Evolutionary conservation across 768 basidiomycete species (phyloP).

Genomic region (Rhodocollybia butyracea): DNA sequence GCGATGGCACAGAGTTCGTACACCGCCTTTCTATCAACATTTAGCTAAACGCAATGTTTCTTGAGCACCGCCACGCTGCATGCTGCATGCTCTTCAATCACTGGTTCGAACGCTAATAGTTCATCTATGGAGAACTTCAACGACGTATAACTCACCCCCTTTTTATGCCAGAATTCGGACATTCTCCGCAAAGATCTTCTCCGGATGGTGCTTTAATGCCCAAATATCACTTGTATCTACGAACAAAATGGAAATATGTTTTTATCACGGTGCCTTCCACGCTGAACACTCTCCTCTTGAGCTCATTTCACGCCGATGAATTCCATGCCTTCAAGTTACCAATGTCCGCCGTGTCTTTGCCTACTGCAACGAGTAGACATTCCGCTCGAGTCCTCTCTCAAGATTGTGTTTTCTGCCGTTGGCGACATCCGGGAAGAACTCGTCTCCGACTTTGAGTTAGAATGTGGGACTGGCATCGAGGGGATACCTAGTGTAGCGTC

Average conservation of each 20-base stretch:
- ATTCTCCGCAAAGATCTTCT: slow-evolving; percentile 62
- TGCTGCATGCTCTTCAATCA: slow-evolving; percentile 7
- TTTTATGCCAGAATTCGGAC: too few species aligned
- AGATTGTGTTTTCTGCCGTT: background rate
- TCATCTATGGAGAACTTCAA: too few species aligned
- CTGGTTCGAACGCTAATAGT: too few species aligned
- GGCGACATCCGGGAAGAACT: background rate
- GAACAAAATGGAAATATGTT: too few species aligned
- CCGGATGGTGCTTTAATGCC: too few species aligned
- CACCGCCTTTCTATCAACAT: too few species aligned
- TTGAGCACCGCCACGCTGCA: too few species aligned
- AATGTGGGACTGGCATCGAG: slow-evolving; percentile 85
- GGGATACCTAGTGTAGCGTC: slow-evolving; percentile 86
- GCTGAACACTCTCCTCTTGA: slow-evolving; percentile 60
- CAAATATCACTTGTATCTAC: too few species aligned
- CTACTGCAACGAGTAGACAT: slow-evolving; percentile 80
- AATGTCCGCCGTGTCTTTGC: slow-evolving; percentile 39
- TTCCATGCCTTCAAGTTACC: slow-evolving; percentile 50
- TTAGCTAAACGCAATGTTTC: too few species aligned
- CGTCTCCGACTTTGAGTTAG: slow-evolving; percentile 51
- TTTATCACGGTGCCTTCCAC: slow-evolving; percentile 62
- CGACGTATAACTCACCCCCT: too few species aligned
- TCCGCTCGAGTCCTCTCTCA: slow-evolving; percentile 85
- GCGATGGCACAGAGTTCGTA: too few species aligned
- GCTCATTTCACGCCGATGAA: slow-evolving; percentile 61